Evolutionary conservation across 352 stramenopile species (phyloP).

Genomic region (Phytophthora citrophthora): DNA sequence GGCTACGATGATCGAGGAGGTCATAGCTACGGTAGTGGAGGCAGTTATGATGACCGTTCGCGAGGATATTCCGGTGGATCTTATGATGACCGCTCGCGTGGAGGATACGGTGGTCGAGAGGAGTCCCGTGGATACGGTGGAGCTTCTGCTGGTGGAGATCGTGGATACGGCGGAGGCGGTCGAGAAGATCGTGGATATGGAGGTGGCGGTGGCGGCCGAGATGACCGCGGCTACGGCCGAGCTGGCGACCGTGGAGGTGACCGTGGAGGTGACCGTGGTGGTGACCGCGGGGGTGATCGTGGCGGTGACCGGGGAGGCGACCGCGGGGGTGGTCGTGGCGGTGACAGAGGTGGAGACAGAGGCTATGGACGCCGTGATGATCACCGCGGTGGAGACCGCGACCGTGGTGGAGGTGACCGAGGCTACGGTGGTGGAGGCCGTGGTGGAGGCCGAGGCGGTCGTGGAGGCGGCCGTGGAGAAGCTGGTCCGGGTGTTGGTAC

Average conservation of each 20-base stretch:
- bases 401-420: slow-evolving; percentile 34
- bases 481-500: slow-evolving; percentile 49
- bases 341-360: slow-evolving; percentile 29
- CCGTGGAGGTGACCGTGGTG: slow-evolving; percentile 6
- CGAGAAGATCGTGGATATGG: slow-evolving; percentile 17
- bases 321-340: slow-evolving; percentile 34
- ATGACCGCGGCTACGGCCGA: slow-evolving; percentile 17
- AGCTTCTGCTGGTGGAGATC: slow-evolving; percentile 5
- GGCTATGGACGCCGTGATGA: slow-evolving; percentile 40
- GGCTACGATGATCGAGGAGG: slow-evolving; percentile 33
- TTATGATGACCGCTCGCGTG: slow-evolving; percentile 27
- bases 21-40: neutral
- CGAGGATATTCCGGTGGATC: slow-evolving; percentile 28
- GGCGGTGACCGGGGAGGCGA: slow-evolving; percentile 32
- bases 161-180: slow-evolving; percentile 7
- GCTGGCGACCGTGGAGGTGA: neutral
- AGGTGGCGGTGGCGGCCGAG: slow-evolving; percentile 3
- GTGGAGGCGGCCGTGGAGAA: slow-evolving; percentile 39
- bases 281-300: slow-evolving; percentile 24
- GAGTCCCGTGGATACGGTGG: slow-evolving; percentile 21
- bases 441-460: slow-evolving; percentile 37
- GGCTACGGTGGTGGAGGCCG: slow-evolving; percentile 35
- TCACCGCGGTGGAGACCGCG: slow-evolving; percentile 33
- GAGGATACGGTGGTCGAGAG: slow-evolving; percentile 23
- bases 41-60: slow-evolving; percentile 25